Base-by-base conservation (phyloP, 2,329 filamentous ascomycete species). In the Pestalotiopsis sp. region DNA sequence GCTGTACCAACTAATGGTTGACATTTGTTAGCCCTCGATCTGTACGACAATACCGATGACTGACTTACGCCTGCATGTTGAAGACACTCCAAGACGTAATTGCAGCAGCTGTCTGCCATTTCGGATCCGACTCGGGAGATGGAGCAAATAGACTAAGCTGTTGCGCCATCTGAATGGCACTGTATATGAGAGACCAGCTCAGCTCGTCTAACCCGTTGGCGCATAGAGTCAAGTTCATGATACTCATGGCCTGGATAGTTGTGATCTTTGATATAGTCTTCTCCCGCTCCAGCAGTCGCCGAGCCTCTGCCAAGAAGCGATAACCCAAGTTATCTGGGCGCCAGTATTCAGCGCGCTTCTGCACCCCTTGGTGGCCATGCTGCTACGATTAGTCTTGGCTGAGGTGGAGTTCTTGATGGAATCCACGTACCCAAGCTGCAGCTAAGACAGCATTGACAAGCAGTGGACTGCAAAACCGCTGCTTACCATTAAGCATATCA, bases 271-370 rank as follows among this genome's bases (percentile, higher is more conserved):
- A 68, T 1, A 52, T 65, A 4, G 59, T 61, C 38, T 73, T 68
- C 60, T 81, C 77, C 0, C 80, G 65, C 20, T 82, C 78, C 77
- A 80, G 80, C 3, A 82, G 68, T 2, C 80, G 75, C 38, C 77
- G 78, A 0, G 80, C 79, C 70, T 83, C 81, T 0, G 78, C 77
- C 3, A 79, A 66, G 22, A 83, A 82, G 2, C 75, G 74, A 35
- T 81, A 82, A 0, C 68, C 58, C 0, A 81, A 70, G 1, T 71
- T 81, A 1, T 73, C 39, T 0, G 79, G 78, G 17, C 77, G 78
- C 79, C 80, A 81, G 61, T 77, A 79, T 55, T 80, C 73, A 2
- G 75, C 73, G 0, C 80, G 78, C 1, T 76, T 69, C 0, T 70
- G 56, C 20, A 78, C 70, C 0, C 35, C 66, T 1, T 67, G 69